Conservation (phyloP, 345 rosid genomes). For the Populus euphratica region DNA sequence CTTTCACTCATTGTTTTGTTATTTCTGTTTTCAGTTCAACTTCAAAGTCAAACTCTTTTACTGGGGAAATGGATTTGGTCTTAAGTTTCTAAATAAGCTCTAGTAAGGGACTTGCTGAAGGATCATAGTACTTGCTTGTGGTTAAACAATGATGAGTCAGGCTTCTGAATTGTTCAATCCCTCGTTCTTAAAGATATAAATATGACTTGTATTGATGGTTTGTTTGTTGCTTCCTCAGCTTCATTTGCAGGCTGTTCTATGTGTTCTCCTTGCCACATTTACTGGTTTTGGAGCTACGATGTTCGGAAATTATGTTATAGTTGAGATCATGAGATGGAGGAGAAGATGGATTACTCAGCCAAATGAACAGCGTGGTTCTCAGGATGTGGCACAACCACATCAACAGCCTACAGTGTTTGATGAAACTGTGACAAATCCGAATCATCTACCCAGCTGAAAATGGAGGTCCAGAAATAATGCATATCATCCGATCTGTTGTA, state of each 20-base stretch:
- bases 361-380: conserved; percentile 24
- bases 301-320: conserved; percentile 47
- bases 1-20: not conserved
- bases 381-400: conserved; percentile 18
- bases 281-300: conserved; percentile 74
- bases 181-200: not conserved
- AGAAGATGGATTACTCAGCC: conserved; percentile 19
- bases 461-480: conserved; percentile 14
- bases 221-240: conserved; percentile 41
- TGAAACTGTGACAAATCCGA: conserved; percentile 10
- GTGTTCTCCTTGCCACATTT: conserved; percentile 69
- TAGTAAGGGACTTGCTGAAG: not conserved
- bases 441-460: conserved; percentile 18
- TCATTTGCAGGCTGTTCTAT: conserved; percentile 59
- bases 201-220: not conserved
- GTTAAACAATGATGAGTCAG: not conserved
- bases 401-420: conserved; percentile 17
- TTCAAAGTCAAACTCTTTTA: not conserved
- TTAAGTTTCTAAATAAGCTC: not conserved
- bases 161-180: not conserved
- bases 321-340: conserved; percentile 44
- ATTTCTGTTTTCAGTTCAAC: not conserved
- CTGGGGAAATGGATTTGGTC: not conserved
- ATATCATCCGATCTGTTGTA: not conserved
- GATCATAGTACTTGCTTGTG: not conserved